Evolutionary conservation across 2,329 filamentous ascomycete species (phyloP), one percentile per base, ranked within the genome.

Genomic region (Ceratocystis variospora): DNA sequence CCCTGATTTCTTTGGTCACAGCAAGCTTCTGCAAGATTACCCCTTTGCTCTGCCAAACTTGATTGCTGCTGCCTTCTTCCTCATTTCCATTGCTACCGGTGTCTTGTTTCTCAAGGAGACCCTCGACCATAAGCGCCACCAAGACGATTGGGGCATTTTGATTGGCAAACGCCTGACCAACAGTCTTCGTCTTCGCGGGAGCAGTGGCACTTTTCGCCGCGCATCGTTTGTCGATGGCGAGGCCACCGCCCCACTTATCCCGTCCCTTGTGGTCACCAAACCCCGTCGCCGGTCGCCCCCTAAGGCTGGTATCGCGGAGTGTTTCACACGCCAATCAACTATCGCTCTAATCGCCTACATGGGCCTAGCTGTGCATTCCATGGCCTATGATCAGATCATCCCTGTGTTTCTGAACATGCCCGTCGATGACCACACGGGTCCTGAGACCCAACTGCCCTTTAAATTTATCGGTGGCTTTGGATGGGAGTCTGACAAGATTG

Each of bases 341-440:
- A 79, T 94, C 66, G 89, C 92, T 70, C 79, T 97, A 0, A 69
- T 89, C 1, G 81, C 87, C 0, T 96, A 97, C 75, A 87, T 87
- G 1, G 79, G 94, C 62, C 80, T 97, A 19, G 88, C 90, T 0
- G 81, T 95, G 62, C 91, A 96, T 75, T 86, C 85, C 0, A 85
- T 95, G 48, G 86, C 90, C 0, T 96, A 86, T 72, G 93, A 97
- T 75, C 91, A 96, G 72, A 80, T 93, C 1, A 82, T 97, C 1
- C 89, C 91, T 2, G 90, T 96, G 0, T 96, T 96, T 74, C 82
- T 96, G 72, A 89, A 96, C 75, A 87, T 90, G 70, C 87, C 88
- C 0, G 72, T 79, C 3, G 41, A 62, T n/a, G 75, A 79, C 3
- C 75, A 82, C 44, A 75, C 82, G 61, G 80, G 83, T 67, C 83